Percentiles rank a stretch among this genome's conserved stretches.
phyloP scores from a whole-genome alignment of 495 filamentous ascomycete species.

The Aspergillus asperescens region DNA sequence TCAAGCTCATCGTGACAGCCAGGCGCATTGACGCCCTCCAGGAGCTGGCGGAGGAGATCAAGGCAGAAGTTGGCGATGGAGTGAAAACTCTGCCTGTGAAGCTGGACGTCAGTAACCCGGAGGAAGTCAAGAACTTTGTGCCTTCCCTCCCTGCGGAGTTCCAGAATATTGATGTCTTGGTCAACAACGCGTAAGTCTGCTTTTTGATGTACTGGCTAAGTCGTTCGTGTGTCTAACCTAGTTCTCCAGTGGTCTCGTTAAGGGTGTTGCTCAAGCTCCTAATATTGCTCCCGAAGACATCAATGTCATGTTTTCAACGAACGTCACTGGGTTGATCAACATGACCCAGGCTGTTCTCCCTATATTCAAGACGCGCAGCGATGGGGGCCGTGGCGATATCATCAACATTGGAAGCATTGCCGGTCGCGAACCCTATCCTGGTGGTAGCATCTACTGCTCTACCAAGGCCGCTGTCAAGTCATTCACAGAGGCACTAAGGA shows the following conservation, averaged over 20 bases:
- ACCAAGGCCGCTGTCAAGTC: constrained; percentile 88
- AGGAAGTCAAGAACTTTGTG: constrained; percentile 72
- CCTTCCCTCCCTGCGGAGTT: constrained; percentile 71
- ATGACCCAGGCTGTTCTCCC: constrained; percentile 92
- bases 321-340: constrained; percentile 90
- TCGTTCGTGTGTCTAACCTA: not conserved
- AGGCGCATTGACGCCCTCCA: constrained; percentile 73
- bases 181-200: constrained; percentile 87
- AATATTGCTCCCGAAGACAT: constrained; percentile 81
- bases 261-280: constrained; percentile 80
- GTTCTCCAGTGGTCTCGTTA: constrained; percentile 75
- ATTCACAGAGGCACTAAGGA: constrained; percentile 84
- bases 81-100: constrained; percentile 77
- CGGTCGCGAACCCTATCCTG: constrained; percentile 81
- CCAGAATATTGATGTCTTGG: constrained; percentile 79
- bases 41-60: constrained; percentile 72
- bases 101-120: constrained; percentile 79
- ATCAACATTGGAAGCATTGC: constrained; percentile 97
- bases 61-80: constrained; percentile 69
- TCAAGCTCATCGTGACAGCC: constrained; percentile 84
- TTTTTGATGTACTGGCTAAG: not conserved
- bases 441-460: constrained; percentile 94
- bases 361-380: constrained; percentile 72
- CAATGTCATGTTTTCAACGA: constrained; percentile 81
- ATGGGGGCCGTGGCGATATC: constrained; percentile 84